phyloP scores from a whole-genome alignment of 805 yeast genomes.

The Teunomyces panamensis region DNA sequence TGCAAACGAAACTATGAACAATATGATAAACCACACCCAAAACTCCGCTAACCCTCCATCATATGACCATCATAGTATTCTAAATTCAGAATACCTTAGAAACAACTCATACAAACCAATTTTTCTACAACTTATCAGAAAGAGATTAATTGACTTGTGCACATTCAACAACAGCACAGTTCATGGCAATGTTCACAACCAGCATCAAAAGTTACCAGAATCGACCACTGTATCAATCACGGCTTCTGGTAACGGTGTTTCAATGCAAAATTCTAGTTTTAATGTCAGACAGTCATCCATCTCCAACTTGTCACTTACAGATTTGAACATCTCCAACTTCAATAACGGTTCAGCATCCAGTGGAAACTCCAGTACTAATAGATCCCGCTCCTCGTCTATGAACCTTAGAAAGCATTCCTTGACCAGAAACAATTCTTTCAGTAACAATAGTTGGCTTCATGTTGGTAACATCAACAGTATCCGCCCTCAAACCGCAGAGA shows the following conservation, averaged over 20 bases:
- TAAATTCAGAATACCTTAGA: constrained; percentile 29
- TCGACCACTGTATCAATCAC: constrained; percentile 23
- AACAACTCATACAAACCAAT: constrained; percentile 36
- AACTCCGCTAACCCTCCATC: constrained; percentile 15
- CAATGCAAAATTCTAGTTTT: constrained; percentile 8
- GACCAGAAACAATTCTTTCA: constrained; percentile 39
- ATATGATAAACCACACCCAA: constrained; percentile 17
- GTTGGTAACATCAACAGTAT: constrained; percentile 40
- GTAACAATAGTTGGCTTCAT: constrained; percentile 40
- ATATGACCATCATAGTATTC: constrained; percentile 34
- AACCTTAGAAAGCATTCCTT: constrained; percentile 42
- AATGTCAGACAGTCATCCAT: constrained; percentile 36
- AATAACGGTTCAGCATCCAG: constrained; percentile 13
- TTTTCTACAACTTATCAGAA: constrained; percentile 39
- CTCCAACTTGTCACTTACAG: constrained; percentile 39
- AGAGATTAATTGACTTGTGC: constrained; percentile 40
- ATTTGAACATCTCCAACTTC: constrained; percentile 33
- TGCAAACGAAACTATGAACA: constrained; percentile 39
- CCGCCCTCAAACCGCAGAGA: constrained; percentile 17
- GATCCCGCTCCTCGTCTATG: constrained; percentile 36
- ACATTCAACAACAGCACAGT: constrained; percentile 14
- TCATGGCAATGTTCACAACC: neutral
- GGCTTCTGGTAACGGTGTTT: constrained; percentile 10
- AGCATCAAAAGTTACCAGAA: constrained; percentile 17
- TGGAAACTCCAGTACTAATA: constrained; percentile 14